Evolutionary conservation across 2,329 filamentous ascomycete genomes (phyloP).

Genomic region (Ceratocystis colombiana): DNA sequence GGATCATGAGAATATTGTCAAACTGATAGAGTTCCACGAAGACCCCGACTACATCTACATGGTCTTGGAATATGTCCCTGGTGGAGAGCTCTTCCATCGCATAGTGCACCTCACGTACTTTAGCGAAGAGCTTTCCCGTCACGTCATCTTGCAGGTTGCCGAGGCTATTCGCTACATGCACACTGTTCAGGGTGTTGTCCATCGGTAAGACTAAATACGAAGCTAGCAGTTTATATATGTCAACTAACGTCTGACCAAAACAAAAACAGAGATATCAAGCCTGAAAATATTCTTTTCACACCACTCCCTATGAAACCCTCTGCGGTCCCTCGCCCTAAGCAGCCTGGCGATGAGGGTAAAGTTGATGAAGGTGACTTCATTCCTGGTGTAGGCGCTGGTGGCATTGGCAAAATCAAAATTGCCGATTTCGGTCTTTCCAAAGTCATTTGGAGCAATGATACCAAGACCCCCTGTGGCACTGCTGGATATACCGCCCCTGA

Average conservation of each 20-base stretch:
- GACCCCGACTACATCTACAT: conserved; percentile 96
- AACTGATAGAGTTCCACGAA: conserved; percentile 86
- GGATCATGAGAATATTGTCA: conserved; percentile 92
- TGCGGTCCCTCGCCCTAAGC: conserved; percentile 67
- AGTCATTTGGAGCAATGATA: conserved; percentile 95
- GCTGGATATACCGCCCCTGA: conserved; percentile 97
- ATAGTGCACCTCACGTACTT: conserved; percentile 98
- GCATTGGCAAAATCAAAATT: conserved; percentile 92
- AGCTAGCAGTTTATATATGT: not conserved
- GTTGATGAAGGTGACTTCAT: conserved; percentile 92
- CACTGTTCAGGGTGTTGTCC: conserved; percentile 88
- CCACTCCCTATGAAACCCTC: conserved; percentile 73
- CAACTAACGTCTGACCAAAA: not conserved
- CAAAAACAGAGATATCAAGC: conserved; percentile 79
- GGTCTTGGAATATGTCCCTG: conserved; percentile 84
- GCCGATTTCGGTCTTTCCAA: conserved; percentile 97
- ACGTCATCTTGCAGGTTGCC: conserved; percentile 93
- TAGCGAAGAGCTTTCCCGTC: conserved; percentile 86
- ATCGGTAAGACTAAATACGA: conserved; percentile 59
- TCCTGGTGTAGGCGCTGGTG: conserved; percentile 68
- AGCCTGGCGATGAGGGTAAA: conserved; percentile 91
- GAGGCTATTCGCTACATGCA: conserved; percentile 84
- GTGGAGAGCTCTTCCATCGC: conserved; percentile 95
- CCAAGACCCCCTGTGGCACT: conserved; percentile 98
- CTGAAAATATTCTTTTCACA: conserved; percentile 90